A percentile compares a stretch with the other conserved stretches of the same genome.
phyloP scores from a whole-genome alignment of 1,284 basidiomycete species.

The Testicularia cyperi region DNA sequence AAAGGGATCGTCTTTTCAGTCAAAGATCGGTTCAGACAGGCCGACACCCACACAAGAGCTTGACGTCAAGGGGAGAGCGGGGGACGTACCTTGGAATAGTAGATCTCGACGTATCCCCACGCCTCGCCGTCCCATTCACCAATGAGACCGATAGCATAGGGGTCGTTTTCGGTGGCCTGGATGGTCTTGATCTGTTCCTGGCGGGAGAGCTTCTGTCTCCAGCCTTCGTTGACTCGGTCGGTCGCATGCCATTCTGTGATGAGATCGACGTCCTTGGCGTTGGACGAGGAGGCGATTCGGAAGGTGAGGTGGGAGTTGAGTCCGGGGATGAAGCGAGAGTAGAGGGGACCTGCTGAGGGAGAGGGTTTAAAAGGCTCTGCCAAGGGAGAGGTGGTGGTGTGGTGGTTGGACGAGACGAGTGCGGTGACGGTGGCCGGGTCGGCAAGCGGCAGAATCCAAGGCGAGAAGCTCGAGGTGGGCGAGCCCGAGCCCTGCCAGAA shows the following conservation, averaged over 20 bases:
- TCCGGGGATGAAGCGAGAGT: constrained; percentile 48
- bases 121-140: constrained; percentile 56
- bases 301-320: constrained; percentile 48
- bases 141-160: constrained; percentile 41
- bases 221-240: constrained; percentile 52
- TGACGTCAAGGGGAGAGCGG: no score
- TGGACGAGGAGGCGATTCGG: constrained; percentile 35
- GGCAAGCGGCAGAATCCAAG: constrained; percentile 27
- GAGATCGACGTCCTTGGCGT: constrained; percentile 40
- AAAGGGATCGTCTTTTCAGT: no score
- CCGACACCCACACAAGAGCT: no score
- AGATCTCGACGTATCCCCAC: constrained; percentile 57
- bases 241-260: constrained; percentile 52
- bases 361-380: constrained; percentile 13
- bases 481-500: constrained; percentile 51
- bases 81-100: constrained; percentile 49
- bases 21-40: no score
- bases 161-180: constrained; percentile 23
- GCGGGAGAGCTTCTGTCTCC: constrained; percentile 47
- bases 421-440: constrained; percentile 7
- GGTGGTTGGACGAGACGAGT: constrained; percentile 11
- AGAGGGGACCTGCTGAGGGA: constrained; percentile 25
- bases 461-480: constrained; percentile 18
- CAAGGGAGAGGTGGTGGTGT: constrained; percentile 11
- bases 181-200: constrained; percentile 43